Percentiles rank a stretch among this genome's conserved stretches.
Evolutionary conservation across 208 protist species (phyloP).

Genomic region (Phytomonas sp.): DNA sequence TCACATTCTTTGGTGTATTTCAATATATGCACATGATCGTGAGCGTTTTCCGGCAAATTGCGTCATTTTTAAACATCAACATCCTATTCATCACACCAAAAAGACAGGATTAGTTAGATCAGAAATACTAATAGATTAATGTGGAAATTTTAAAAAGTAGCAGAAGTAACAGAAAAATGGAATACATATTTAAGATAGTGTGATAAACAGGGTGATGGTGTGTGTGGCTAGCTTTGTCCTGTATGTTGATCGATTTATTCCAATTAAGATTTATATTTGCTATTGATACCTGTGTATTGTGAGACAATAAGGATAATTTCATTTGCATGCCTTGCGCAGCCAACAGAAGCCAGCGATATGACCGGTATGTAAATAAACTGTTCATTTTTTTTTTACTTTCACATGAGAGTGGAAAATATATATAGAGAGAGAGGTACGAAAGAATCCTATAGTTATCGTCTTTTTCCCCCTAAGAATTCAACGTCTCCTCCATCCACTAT

Average conservation of each 20-base stretch:
- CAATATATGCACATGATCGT: conserved; percentile 69
- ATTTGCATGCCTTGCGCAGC: not conserved
- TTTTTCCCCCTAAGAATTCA: not conserved
- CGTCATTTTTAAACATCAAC: conserved; percentile 38
- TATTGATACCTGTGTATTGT: not conserved
- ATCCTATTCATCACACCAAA: conserved; percentile 50
- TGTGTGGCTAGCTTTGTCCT: not conserved
- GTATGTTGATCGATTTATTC: not conserved
- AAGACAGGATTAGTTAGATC: conserved; percentile 22
- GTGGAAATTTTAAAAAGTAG: not conserved
- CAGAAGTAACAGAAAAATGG: not conserved
- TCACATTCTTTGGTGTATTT: conserved; percentile 35
- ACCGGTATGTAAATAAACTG: not conserved
- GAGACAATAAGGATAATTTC: not conserved
- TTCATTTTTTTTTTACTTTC: conserved; percentile 4
- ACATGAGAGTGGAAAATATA: not conserved
- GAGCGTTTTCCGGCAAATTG: conserved; percentile 48
- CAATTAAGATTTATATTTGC: not conserved
- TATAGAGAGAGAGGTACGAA: not conserved
- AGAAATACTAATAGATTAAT: not conserved
- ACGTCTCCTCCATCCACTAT: not conserved
- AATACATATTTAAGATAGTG: not conserved
- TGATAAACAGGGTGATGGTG: not conserved
- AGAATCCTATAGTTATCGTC: not conserved
- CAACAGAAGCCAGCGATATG: not conserved